These are phyloP conservation scores for Mycosarcoma maydis DNA, from an alignment of 1,284 basidiomycete genomes.

Conservation along the genomic window DNA sequence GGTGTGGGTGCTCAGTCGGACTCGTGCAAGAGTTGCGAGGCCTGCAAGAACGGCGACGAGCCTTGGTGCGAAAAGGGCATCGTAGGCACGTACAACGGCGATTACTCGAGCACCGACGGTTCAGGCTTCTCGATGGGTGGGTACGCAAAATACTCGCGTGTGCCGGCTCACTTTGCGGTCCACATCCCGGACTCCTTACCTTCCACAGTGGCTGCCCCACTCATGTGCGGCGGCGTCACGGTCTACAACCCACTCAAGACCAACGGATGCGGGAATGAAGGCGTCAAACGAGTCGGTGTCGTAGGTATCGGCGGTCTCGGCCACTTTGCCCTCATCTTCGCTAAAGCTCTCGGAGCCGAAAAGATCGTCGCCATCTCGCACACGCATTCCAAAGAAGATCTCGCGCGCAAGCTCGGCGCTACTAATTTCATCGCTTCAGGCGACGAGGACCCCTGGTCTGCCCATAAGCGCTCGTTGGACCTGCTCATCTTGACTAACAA, in stretches of 20 bases:
- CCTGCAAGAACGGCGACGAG: conserved; percentile 69
- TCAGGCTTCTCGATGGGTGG: conserved; percentile 51
- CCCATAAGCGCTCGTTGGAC: conserved; percentile 68
- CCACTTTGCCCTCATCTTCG: conserved; percentile 58
- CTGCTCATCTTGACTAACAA: conserved; percentile 69
- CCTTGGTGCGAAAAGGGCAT: conserved; percentile 46
- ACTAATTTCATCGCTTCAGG: conserved; percentile 54
- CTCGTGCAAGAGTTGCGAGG: conserved; percentile 72
- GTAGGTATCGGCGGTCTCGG: conserved; percentile 62
- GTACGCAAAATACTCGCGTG: conserved; percentile 57
- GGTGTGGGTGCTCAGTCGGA: conserved; percentile 75
- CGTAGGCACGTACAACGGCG: conserved; percentile 67
- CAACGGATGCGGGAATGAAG: conserved; percentile 54
- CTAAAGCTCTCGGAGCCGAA: conserved; percentile 56
- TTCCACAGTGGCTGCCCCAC: conserved; percentile 55
- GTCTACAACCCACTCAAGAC: conserved; percentile 59
- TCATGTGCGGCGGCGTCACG: conserved; percentile 64
- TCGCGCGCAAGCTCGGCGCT: conserved; percentile 53
- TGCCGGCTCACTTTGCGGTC: conserved; percentile 59
- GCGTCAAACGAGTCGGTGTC: conserved; percentile 57
- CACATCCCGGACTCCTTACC: conserved; percentile 61
- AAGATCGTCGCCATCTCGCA: conserved; percentile 59
- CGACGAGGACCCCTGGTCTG: conserved; percentile 39
- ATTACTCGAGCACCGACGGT: conserved; percentile 70
- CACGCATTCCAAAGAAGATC: conserved; percentile 50